These are phyloP conservation scores for Ophiostoma angusticollis DNA, from an alignment of 2,329 filamentous ascomycete species.

Conservation along the genomic window DNA sequence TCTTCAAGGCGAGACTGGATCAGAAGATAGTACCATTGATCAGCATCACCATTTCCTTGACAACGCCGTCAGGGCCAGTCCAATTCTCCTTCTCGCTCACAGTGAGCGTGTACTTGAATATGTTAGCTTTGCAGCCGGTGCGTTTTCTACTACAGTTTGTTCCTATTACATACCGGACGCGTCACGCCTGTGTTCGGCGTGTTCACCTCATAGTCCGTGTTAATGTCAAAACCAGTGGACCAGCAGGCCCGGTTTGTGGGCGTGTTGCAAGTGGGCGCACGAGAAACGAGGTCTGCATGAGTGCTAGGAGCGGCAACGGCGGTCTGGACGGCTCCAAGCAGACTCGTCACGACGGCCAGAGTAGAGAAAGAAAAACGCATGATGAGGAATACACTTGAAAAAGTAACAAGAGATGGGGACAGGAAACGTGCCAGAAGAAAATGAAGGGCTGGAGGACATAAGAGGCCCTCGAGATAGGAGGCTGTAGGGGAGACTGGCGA, in stretches of 20 bases:
- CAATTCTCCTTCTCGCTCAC: slow-evolving; percentile 11
- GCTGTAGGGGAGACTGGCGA: too few relatives aligned
- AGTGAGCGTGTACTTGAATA: slow-evolving; percentile 11
- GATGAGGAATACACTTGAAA: background rate
- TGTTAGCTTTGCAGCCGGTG: background rate
- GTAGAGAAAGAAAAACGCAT: slow-evolving; percentile 6
- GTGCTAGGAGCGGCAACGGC: slow-evolving; percentile 5
- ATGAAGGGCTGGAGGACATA: too few relatives aligned
- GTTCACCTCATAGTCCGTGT: slow-evolving; percentile 13
- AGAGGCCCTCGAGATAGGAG: too few relatives aligned
- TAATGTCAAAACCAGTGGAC: slow-evolving; percentile 9
- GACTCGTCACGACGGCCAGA: slow-evolving; percentile 8
- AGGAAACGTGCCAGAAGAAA: background rate
- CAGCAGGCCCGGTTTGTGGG: slow-evolving; percentile 11
- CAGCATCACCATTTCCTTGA: slow-evolving; percentile 11
- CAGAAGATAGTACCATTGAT: slow-evolving; percentile 10
- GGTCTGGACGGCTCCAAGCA: slow-evolving; percentile 4
- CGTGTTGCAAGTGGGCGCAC: slow-evolving; percentile 10
- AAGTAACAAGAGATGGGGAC: background rate
- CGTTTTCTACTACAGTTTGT: too few relatives aligned
- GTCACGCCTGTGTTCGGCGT: slow-evolving; percentile 10
- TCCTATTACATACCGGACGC: slow-evolving; percentile 1
- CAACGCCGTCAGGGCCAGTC: slow-evolving; percentile 12
- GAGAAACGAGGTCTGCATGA: background rate
- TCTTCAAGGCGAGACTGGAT: background rate